These are phyloP conservation scores for Jackrogersella minutella DNA, from an alignment of 495 filamentous ascomycete species.

Conservation along the genomic window DNA sequence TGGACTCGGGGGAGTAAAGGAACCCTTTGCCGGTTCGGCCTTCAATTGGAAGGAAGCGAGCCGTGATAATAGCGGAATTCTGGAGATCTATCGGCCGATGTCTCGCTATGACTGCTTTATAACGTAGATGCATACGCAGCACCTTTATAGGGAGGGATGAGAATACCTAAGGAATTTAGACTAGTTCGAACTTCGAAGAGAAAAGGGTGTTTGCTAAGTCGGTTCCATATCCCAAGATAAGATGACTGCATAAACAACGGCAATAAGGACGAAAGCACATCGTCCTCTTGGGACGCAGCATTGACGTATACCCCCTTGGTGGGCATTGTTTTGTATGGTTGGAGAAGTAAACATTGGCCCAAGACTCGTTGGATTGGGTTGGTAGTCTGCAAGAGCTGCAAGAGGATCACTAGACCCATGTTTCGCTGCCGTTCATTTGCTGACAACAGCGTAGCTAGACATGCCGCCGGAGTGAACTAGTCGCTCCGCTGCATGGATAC, in stretches of 20 bases:
- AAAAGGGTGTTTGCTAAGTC: conserved; percentile 25
- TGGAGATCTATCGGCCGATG: conserved; percentile 27
- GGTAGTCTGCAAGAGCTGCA: conserved; percentile 38
- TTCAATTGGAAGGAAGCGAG: conserved; percentile 7
- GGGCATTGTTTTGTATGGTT: conserved; percentile 20
- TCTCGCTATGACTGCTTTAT: conserved; percentile 12
- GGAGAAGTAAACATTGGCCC: conserved; percentile 33
- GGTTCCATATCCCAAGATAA: conserved; percentile 36
- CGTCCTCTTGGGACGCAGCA: conserved; percentile 22
- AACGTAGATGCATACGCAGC: conserved; percentile 7
- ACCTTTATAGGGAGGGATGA: not conserved
- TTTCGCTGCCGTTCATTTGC: conserved; percentile 32
- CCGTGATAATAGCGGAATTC: conserved; percentile 14
- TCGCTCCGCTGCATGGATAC: conserved; percentile 32
- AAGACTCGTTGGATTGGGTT: conserved; percentile 31
- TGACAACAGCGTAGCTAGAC: conserved; percentile 27
- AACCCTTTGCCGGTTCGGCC: conserved; percentile 9
- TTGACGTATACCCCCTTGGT: conserved; percentile 31
- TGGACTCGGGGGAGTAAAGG: not conserved
- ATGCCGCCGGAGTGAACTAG: conserved; percentile 31
- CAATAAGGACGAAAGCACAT: conserved; percentile 34
- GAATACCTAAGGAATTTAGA: too few relatives aligned
- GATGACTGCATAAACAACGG: conserved; percentile 37
- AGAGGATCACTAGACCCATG: conserved; percentile 40
- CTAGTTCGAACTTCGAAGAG: too few relatives aligned